These are phyloP conservation scores for Castanea crenata DNA, from an alignment of 306 rosid species.

Conservation along the genomic window DNA sequence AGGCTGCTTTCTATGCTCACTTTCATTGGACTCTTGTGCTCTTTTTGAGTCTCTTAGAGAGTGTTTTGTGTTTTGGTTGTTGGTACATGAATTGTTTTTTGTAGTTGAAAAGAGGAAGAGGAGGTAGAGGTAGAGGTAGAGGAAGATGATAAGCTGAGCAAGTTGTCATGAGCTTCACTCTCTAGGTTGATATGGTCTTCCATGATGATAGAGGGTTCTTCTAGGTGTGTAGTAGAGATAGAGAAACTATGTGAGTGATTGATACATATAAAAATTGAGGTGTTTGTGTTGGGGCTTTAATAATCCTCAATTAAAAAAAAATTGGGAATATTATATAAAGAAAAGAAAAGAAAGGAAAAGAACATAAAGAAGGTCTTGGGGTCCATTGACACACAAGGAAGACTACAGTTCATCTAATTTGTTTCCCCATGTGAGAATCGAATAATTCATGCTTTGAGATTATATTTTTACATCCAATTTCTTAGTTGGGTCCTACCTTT, in stretches of 20 bases:
- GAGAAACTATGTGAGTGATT: slow-evolving; percentile 36
- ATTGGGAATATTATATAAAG: slow-evolving; percentile 13
- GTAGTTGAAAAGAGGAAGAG: slow-evolving; percentile 11
- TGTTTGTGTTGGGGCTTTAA: slow-evolving; percentile 26
- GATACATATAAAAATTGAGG: slow-evolving; percentile 30
- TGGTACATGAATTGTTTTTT: slow-evolving; percentile 17
- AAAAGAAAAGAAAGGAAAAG: slow-evolving; percentile 18
- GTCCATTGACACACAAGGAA: slow-evolving; percentile 31
- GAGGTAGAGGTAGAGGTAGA: slow-evolving; percentile 15
- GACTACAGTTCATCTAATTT: slow-evolving; percentile 56
- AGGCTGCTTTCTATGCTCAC: slow-evolving; percentile 38
- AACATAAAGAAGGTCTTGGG: slow-evolving; percentile 38
- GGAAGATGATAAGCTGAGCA: slow-evolving; percentile 18
- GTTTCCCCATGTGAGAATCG: slow-evolving; percentile 67
- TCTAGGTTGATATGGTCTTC: slow-evolving; percentile 50
- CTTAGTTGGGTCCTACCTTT: slow-evolving; percentile 18
- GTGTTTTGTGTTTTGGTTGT: slow-evolving; percentile 9
- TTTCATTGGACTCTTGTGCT: slow-evolving; percentile 22
- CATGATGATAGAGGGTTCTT: slow-evolving; percentile 22
- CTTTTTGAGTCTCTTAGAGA: slow-evolving; percentile 15
- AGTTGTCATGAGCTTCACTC: slow-evolving; percentile 44
- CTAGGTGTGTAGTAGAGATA: slow-evolving; percentile 17
- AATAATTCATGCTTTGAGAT: slow-evolving; percentile 22
- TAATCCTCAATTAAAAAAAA: slow-evolving; percentile 24
- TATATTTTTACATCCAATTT: not conserved